Base-by-base conservation (phyloP, 2,329 filamentous ascomycete species). In the Dactylellina sp. region DNA sequence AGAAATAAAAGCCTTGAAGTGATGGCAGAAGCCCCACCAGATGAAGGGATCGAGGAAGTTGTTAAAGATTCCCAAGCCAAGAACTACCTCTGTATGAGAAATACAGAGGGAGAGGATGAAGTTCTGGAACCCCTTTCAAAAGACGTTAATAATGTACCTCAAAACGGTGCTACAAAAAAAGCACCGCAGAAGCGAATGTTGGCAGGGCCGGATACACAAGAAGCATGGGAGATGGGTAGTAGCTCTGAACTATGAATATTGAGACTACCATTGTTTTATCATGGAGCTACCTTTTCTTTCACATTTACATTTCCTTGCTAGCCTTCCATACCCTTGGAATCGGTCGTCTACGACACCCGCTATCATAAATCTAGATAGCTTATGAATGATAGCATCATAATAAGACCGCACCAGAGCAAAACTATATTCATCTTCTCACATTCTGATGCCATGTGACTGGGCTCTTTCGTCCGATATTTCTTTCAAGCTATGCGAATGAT, bases 171-270 rank as follows among this genome's bases (percentile, higher is more conserved):
- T 46, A 14, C 47, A 1, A 46, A 62, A 40, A 39, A 22, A 32
- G 28, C 18, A 32, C 7, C 7, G 20, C 64, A 56, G 39, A 72
- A 61, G 42, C 32, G 70, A 52, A 60, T 74, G n/a, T 35, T 74
- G 16, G 70, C 70, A 2, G 70, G 70, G 2, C 70, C 70, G 7
- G 70, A 61, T 9, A 74, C 70, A 1, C 70, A 74, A 20, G 70
- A 74, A 18, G 70, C 61, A 2, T 74, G 70, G 70, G 70, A 74
- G 22, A 42, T 39, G 18, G 70, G 66, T 52, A 60, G 35, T 28
- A 28, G n/a, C 32, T n/a, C 2, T 22, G 7, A 42, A 5, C 25
- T 63, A 16, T 52, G 11, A 4, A n/a, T 40, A 22, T 35, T 39
- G 7, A 1, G 5, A 7, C 12, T 18, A n/a, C n/a, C n/a, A n/a